phyloP scores from a whole-genome alignment of 805 yeast genomes.

The Sugiyamaella marilandica region DNA sequence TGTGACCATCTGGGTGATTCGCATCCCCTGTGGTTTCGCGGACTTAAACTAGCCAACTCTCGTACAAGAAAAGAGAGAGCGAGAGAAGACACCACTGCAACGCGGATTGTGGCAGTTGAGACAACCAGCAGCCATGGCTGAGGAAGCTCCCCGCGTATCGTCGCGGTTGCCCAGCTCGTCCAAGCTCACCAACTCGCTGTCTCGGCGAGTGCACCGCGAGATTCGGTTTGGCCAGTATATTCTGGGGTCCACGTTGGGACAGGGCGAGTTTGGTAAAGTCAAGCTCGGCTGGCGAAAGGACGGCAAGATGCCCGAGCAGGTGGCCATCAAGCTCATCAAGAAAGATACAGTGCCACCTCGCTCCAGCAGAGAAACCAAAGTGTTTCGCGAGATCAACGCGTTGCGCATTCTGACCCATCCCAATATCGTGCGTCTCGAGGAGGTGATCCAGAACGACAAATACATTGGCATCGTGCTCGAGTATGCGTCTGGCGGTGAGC shows the following conservation, averaged over 20 bases:
- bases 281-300: slow-evolving; percentile 93
- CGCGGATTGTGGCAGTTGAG: too few relatives aligned
- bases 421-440: slow-evolving; percentile 85
- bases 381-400: slow-evolving; percentile 90
- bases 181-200: slow-evolving; percentile 26
- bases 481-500: slow-evolving; percentile 96
- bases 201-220: slow-evolving; percentile 29
- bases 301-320: slow-evolving; percentile 47
- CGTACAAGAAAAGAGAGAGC: too few relatives aligned
- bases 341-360: slow-evolving; percentile 85
- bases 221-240: slow-evolving; percentile 80
- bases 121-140: not conserved
- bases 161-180: slow-evolving; percentile 26
- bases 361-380: slow-evolving; percentile 79
- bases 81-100: too few relatives aligned
- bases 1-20: not conserved
- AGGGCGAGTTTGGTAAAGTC: slow-evolving; percentile 98
- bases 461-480: slow-evolving; percentile 95
- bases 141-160: slow-evolving; percentile 23
- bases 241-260: slow-evolving; percentile 90
- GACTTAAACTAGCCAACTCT: not conserved
- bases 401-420: slow-evolving; percentile 78
- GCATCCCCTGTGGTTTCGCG: not conserved
- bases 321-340: slow-evolving; percentile 84
- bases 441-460: slow-evolving; percentile 87